Base-by-base conservation (phyloP, 2,329 filamentous ascomycete species). In the Eurotiales sp. region DNA sequence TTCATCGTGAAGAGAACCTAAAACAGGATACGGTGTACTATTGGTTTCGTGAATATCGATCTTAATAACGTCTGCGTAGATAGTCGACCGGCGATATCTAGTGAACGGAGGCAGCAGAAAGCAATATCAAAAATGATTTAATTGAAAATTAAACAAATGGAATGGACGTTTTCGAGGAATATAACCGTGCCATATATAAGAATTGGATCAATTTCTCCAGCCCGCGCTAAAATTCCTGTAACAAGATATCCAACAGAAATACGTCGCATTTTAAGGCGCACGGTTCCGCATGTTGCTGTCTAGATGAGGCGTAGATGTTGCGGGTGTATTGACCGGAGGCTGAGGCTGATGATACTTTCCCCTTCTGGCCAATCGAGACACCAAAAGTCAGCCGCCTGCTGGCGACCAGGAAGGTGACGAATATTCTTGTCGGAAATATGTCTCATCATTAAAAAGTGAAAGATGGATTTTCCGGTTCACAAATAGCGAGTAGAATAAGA, bases 361-460 rank as follows among this genome's bases (percentile, higher is more conserved):
- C 2, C 10, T 37, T 43, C 15, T 10, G 47, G 47, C 19, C 42
- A 34, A n/a, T 43, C 42, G 47, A 50, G 47, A 50, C 47, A 43
- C 19, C n/a, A 36, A 15, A 14, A 27, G 8, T n/a, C n/a, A n/a
- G n/a, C n/a, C n/a, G n/a, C n/a, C n/a, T n/a, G 23, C 21, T 27
- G 17, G 46, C 46, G 25, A 17, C 25, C 25, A 27, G 34, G 34
- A 15, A n/a, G n/a, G n/a, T n/a, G 34, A 27, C 5, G 25, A 27
- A 2, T 43, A 39, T 36, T 50, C 23, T 19, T 32, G 29, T 15
- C 14, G 14, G 21, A 21, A 42, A 15, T 43, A 4, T 29, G 47
- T 50, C 47, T 50, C 47, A 43, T 19, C 14, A 17, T 25, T 15
- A 36, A 27, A 21, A 8, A 37, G 8, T 15, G n/a, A 19, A 4